phyloP scores from a whole-genome alignment of 352 stramenopile genomes.

The Phytophthora agathidicida region DNA sequence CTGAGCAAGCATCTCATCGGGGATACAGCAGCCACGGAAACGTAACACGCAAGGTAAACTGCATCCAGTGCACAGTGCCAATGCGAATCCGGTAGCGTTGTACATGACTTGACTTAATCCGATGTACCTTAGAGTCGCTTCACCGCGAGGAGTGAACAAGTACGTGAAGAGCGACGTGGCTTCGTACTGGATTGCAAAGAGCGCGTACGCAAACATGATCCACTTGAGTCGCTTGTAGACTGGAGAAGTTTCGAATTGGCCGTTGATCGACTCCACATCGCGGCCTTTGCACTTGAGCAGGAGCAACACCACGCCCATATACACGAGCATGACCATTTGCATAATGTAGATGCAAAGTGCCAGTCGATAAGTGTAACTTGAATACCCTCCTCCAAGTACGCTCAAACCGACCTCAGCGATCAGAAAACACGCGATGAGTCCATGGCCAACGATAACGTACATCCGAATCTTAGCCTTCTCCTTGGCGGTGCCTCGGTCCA shows the following conservation, averaged over 20 bases:
- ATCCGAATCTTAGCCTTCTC: slow-evolving; percentile 49
- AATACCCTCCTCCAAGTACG: slow-evolving; percentile 42
- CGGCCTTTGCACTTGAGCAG: slow-evolving; percentile 49
- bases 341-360: slow-evolving; percentile 51
- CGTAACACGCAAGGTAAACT: slow-evolving; percentile 56
- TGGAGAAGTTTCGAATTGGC: slow-evolving; percentile 54
- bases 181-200: slow-evolving; percentile 63
- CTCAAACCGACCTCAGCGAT: slow-evolving; percentile 32
- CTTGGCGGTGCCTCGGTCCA: slow-evolving; percentile 57
- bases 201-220: slow-evolving; percentile 55
- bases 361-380: slow-evolving; percentile 35
- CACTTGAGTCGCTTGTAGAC: slow-evolving; percentile 62
- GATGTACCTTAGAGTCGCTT: slow-evolving; percentile 39
- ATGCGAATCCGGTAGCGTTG: slow-evolving; percentile 39
- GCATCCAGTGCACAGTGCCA: slow-evolving; percentile 53
- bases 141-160: slow-evolving; percentile 26
- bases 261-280: slow-evolving; percentile 62
- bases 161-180: slow-evolving; percentile 55
- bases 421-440: slow-evolving; percentile 34
- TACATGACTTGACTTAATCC: slow-evolving; percentile 49
- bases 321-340: slow-evolving; percentile 51
- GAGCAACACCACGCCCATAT: slow-evolving; percentile 48
- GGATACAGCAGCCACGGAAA: slow-evolving; percentile 47
- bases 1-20: slow-evolving; percentile 51
- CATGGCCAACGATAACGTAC: slow-evolving; percentile 43